Conservation (phyloP, 73 alveolate genomes). For the Paramecium caudatum region DNA sequence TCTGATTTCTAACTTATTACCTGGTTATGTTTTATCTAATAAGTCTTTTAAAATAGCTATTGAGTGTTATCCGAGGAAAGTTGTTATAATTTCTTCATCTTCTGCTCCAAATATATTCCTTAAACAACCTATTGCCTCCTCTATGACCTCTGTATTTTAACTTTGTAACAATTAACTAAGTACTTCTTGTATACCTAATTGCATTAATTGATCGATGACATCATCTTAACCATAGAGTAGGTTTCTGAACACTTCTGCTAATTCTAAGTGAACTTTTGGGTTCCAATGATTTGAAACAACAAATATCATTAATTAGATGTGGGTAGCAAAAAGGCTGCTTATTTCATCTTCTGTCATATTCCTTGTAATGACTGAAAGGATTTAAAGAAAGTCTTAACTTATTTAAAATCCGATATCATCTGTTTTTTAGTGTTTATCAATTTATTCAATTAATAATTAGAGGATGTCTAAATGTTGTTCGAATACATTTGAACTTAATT, state of each 20-base stretch:
- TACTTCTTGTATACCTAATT: neutral
- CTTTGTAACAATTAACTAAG: neutral
- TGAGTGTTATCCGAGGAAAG: neutral
- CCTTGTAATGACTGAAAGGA: neutral
- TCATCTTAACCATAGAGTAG: conserved; percentile 42
- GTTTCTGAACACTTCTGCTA: conserved; percentile 9
- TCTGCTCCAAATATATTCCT: conserved; percentile 40
- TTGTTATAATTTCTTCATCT: conserved; percentile 35
- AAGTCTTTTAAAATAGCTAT: neutral
- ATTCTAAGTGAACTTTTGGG: conserved; percentile 43
- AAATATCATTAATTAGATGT: neutral
- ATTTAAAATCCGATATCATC: neutral
- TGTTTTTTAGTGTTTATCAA: neutral
- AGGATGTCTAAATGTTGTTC: neutral
- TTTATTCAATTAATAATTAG: neutral
- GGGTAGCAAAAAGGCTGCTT: conserved; percentile 12
- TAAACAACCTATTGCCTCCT: conserved; percentile 26
- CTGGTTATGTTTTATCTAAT: neutral
- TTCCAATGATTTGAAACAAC: conserved; percentile 16
- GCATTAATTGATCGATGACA: neutral
- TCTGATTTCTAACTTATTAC: conserved; percentile 23
- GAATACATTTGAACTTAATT: neutral
- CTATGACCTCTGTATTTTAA: neutral
- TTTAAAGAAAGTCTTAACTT: neutral
- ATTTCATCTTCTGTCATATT: conserved; percentile 32